Evolutionary conservation across 495 filamentous ascomycete genomes (phyloP), one percentile per base, ranked within the genome.

Genomic region (Durotheca rogersii): DNA sequence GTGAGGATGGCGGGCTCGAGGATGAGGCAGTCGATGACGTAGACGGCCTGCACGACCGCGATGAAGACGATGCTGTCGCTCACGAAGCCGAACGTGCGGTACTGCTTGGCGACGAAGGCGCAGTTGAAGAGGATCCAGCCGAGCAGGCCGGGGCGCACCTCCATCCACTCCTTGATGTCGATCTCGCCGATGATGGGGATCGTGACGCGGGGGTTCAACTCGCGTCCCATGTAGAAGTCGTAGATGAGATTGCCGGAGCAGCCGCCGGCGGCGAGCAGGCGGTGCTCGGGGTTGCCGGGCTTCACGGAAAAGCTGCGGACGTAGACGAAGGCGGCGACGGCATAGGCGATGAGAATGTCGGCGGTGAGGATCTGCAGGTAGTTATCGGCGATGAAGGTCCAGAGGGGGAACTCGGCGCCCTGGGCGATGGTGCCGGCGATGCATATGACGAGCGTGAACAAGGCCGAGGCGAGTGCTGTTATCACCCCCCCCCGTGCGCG

Each of bases 171-270:
- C 71, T 96, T 96, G 67, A 98, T 86, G 61, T 98, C 94, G 37
- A 96, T 79, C 37, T 85, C 84, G 55, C 88, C 87, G 15, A 93
- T 74, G 41, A 92, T 64, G 2, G 90, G 90, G 9, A 95, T 61
- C 3, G 75, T 81, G 38, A 97, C 67, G 20, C 90, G 90, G 6
- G 94, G 92, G 72, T 97, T 98, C 47, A 97, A 84, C 64, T 97
- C 93, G 27, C 93, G 89, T 14, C 93, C 93, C 56, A 97, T 97
- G 73, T 89, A 98, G 79, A 88, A 97, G 70, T 97, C 92, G 69
- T 97, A 96, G 23, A 97, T 68, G 38, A 86, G 69, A 63, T 95
- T 97, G 41, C 93, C 94, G 10, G 83, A 82, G 57, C 86, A 78
- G 41, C 89, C 90, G 39, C 89, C 90, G 3, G 81, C 78, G 0